These are phyloP conservation scores for Colletotrichum eremochloae DNA, from an alignment of 2,329 filamentous ascomycete species.

Conservation along the genomic window DNA sequence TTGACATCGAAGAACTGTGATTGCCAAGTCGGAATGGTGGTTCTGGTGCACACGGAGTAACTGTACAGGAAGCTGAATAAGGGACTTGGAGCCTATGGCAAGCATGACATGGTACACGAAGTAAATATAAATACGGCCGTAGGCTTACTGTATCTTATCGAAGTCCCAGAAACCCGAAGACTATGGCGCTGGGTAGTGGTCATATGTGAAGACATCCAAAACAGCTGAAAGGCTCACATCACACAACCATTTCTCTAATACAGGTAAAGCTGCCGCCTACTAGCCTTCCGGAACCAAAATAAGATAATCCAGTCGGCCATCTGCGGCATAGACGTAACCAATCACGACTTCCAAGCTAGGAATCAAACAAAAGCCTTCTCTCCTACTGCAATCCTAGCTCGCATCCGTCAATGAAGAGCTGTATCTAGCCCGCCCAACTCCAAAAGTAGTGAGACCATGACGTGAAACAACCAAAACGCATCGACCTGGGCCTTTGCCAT, in stretches of 20 bases:
- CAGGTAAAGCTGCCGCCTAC: neutral
- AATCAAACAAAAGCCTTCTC: neutral
- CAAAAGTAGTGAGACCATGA: too few species aligned
- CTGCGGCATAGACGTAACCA: neutral
- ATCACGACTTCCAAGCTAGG: neutral
- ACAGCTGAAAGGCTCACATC: neutral
- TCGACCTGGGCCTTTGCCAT: too few species aligned
- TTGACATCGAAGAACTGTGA: neutral
- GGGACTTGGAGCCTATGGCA: neutral
- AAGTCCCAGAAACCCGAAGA: neutral
- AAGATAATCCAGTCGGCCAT: neutral
- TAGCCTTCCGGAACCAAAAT: neutral
- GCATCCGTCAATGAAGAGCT: neutral
- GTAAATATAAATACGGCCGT: rapidly evolving
- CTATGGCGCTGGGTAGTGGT: neutral
- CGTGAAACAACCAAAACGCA: neutral
- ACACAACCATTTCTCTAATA: too few species aligned
- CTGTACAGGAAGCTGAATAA: rapidly evolving
- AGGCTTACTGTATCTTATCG: neutral
- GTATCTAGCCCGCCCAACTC: too few species aligned
- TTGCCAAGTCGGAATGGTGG: too few species aligned
- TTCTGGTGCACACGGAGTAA: too few species aligned
- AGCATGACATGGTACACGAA: neutral
- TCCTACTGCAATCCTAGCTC: neutral
- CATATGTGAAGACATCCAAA: neutral